Percentiles rank a stretch among this genome's conserved stretches.
These are phyloP conservation scores for Mixia osmundae DNA, from an alignment of 1,284 basidiomycete species.

Conservation along the genomic window DNA sequence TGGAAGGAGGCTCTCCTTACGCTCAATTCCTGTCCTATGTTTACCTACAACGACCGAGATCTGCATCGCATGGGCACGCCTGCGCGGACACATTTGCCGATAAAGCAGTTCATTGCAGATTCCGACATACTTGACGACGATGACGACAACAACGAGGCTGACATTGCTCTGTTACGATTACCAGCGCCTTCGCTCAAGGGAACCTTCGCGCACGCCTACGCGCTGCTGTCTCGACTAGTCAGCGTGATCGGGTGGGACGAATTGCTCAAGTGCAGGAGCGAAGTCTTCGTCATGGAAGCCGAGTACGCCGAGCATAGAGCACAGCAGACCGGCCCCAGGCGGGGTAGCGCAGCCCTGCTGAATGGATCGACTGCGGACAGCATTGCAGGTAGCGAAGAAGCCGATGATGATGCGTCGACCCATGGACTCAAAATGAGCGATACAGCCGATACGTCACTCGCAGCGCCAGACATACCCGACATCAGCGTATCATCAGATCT, in stretches of 20 bases:
- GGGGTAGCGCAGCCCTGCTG: conserved; percentile 12
- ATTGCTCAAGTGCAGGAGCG: conserved; percentile 71
- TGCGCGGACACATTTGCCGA: conserved; percentile 60
- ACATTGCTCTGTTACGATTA: conserved; percentile 71
- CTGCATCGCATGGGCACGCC: conserved; percentile 67
- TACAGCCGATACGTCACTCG: too few species aligned
- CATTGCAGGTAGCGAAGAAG: not conserved
- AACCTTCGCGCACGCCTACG: conserved; percentile 86
- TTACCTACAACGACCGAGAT: conserved; percentile 94
- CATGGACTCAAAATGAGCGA: too few species aligned
- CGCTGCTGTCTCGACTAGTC: conserved; percentile 67
- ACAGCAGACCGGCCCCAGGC: not conserved
- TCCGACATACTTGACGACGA: conserved; percentile 29
- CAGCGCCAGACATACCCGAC: too few species aligned
- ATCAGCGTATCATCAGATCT: too few species aligned
- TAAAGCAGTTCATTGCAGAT: conserved; percentile 62
- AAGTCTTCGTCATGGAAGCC: conserved; percentile 98
- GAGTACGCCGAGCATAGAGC: conserved; percentile 38
- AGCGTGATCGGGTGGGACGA: conserved; percentile 97
- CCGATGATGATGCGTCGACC: not conserved
- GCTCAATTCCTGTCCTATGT: conserved; percentile 98
- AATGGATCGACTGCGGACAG: conserved; percentile 11
- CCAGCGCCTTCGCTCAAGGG: conserved; percentile 84
- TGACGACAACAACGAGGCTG: conserved; percentile 66
- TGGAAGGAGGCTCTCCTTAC: conserved; percentile 79